Conservation (phyloP, 306 rosid genomes). For the Casuarina cunninghamiana region DNA sequence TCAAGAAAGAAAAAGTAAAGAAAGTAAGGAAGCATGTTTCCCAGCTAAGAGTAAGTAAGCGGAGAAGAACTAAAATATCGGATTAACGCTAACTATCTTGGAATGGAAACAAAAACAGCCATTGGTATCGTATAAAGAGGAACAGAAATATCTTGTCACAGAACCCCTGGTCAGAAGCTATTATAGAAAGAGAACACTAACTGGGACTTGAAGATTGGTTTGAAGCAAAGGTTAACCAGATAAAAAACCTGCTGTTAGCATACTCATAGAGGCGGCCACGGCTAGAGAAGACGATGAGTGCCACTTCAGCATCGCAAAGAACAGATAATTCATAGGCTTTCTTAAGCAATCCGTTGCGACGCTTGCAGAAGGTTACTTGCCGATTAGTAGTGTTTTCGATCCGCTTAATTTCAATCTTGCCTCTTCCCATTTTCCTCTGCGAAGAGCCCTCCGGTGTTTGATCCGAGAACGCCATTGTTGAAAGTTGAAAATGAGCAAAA, state of each 20-base stretch:
- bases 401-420: slow-evolving; percentile 84
- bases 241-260: slow-evolving; percentile 74
- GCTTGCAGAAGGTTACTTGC: slow-evolving; percentile 91
- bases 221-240: background rate
- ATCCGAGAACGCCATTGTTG: slow-evolving; percentile 57
- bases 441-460: slow-evolving; percentile 63
- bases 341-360: slow-evolving; percentile 86
- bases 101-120: no score
- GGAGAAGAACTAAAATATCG: background rate
- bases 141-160: background rate
- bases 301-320: slow-evolving; percentile 90
- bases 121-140: background rate
- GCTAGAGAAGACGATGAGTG: slow-evolving; percentile 84
- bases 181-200: background rate
- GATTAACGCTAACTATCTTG: no score
- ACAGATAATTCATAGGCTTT: slow-evolving; percentile 90
- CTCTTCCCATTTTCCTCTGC: slow-evolving; percentile 80
- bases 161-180: no score
- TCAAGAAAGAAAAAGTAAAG: background rate
- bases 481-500: slow-evolving; percentile 23
- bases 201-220: background rate
- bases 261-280: slow-evolving; percentile 95
- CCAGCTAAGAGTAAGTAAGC: background rate
- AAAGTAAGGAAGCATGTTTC: background rate
- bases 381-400: slow-evolving; percentile 87